A percentile compares a stretch with the other conserved stretches of the same genome.
phyloP scores from a whole-genome alignment of 345 rosid species.

The Kernera saxatilis region DNA sequence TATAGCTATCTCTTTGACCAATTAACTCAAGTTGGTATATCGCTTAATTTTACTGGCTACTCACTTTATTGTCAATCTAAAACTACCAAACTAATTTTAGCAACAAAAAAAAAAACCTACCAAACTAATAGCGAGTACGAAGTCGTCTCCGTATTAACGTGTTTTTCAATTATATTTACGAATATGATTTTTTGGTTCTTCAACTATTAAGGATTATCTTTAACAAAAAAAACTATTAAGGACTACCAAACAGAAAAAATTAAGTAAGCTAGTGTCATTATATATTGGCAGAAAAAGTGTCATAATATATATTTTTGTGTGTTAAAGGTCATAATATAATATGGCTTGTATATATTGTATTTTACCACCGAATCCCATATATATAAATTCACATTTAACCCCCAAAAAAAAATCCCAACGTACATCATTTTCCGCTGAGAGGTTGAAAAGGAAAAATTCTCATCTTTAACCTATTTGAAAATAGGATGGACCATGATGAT shows the following conservation, averaged over 20 bases:
- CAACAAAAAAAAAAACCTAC: too few relatives aligned
- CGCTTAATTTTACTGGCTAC: constrained; percentile 7
- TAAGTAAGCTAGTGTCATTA: background rate
- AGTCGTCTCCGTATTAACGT: constrained; percentile 1
- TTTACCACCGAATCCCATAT: background rate
- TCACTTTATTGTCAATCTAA: constrained; percentile 5
- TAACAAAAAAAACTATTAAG: too few relatives aligned
- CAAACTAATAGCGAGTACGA: background rate
- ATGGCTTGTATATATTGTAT: background rate
- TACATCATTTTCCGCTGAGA: background rate
- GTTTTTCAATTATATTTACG: background rate
- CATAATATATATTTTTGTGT: too few relatives aligned
- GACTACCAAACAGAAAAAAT: background rate
- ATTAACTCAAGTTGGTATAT: constrained; percentile 22
- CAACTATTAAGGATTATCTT: background rate
- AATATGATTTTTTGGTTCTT: background rate
- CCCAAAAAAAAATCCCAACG: too few relatives aligned
- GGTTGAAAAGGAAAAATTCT: background rate
- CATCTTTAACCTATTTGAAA: background rate
- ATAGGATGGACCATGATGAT: background rate
- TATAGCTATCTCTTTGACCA: constrained; percentile 8
- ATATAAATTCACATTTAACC: too few relatives aligned
- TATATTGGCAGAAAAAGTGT: background rate
- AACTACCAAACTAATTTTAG: constrained; percentile 10
- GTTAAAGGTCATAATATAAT: too few relatives aligned